phyloP scores from a whole-genome alignment of 1,139 yeast genomes.

The Yamadazyma conglobata region DNA sequence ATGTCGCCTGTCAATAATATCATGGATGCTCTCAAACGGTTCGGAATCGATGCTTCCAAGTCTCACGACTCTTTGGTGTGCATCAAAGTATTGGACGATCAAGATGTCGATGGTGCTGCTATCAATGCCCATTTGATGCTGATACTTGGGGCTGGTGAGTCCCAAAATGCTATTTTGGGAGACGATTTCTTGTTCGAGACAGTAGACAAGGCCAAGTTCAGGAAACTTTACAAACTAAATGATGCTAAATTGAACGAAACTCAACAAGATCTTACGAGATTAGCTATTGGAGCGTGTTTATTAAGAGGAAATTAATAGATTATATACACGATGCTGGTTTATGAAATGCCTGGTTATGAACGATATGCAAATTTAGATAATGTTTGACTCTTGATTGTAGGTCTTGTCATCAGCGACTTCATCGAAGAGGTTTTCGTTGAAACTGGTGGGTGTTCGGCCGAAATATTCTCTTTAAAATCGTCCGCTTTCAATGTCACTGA shows the following conservation, averaged over 20 bases:
- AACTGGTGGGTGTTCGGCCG: not conserved
- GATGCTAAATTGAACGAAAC: slow-evolving; percentile 21
- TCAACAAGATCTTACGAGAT: slow-evolving; percentile 29
- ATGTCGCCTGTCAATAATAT: slow-evolving; percentile 44
- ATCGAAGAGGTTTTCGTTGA: slow-evolving; percentile 1
- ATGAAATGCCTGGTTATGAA: slow-evolving; percentile 4
- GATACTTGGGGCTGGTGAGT: slow-evolving; percentile 15
- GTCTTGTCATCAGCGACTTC: not conserved
- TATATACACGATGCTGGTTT: slow-evolving; percentile 3
- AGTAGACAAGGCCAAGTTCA: slow-evolving; percentile 30
- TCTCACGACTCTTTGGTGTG: slow-evolving; percentile 21
- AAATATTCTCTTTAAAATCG: not conserved
- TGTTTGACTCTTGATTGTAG: slow-evolving; percentile 6
- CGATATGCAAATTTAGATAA: slow-evolving; percentile 17
- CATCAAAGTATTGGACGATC: slow-evolving; percentile 24
- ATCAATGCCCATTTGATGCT: slow-evolving; percentile 15
- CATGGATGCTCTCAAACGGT: slow-evolving; percentile 40
- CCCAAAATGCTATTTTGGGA: slow-evolving; percentile 16
- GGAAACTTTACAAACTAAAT: slow-evolving; percentile 38
- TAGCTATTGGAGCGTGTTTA: slow-evolving; percentile 39
- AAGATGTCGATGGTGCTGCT: slow-evolving; percentile 9
- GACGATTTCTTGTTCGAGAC: slow-evolving; percentile 23
- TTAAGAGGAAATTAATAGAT: slow-evolving; percentile 29
- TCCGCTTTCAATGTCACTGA: not conserved
- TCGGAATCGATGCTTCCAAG: slow-evolving; percentile 35